Evolutionary conservation across 305 asterid genomes (phyloP), one percentile per base, ranked within the genome.

Genomic region (Striga hermonthica): DNA sequence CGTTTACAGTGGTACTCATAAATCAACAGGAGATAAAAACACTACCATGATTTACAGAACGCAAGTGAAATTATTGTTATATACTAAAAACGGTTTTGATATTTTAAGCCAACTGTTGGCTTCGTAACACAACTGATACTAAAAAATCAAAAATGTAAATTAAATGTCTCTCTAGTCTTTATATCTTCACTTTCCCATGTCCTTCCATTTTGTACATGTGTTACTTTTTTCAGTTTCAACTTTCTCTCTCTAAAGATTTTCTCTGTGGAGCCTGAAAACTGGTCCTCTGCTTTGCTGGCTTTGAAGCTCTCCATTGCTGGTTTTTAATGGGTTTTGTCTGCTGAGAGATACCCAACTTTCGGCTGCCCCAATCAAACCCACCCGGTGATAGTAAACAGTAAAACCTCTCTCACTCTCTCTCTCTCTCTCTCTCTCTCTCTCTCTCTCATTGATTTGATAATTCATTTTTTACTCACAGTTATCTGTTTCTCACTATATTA

Each of bases 201-300:
- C 9, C 9, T 4, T 15, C 6, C 57, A 36, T 41, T 31, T 61
- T 11, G 53, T 47, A n/a, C n/a, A 22, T 41, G 34, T 28, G 11
- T 52, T 38, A 40, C 12, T 67, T 31, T 72, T 72, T 72, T 69
- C 64, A 67, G 62, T 66, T 70, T 67, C 54, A 65, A 62, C 15
- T 73, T 71, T 78, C 75, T 74, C 65, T 67, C 6, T 69, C 59
- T 56, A 67, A 70, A 50, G 72, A 53, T 64, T 67, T 54, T 47
- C 72, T 44, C 73, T 36, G 87, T 85, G 95, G 97, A 74, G 77
- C 94, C 97, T 91, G 31, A 73, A 22, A 67, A 60, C 73, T 76
- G 88, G 91, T 87, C 95, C 86, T 70, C 63, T 79, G 87, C 94
- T 78, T 80, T 73, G 95, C 92, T 87, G 95, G 86, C 85, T 84